A percentile compares a stretch with the other conserved stretches of the same genome.
Evolutionary conservation across 192 early-diverging fungal species (phyloP).

Genomic region (Borealophlyctis nickersoniae): DNA sequence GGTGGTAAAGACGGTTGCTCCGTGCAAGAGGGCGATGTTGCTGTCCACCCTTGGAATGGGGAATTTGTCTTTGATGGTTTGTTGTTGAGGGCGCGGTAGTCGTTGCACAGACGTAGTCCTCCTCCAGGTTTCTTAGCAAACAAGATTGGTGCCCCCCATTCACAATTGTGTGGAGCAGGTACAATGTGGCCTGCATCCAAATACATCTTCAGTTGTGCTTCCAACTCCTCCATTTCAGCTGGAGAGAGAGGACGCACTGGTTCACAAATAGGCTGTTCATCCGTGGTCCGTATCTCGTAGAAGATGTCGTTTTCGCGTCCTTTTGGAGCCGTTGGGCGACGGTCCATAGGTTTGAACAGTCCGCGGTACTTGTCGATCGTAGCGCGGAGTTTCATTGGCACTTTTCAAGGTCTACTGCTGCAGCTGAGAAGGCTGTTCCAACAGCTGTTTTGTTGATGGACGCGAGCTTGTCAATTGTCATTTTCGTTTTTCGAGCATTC

Average conservation of each 20-base stretch:
- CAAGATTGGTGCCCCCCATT: conserved; percentile 29
- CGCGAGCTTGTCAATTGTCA: too few relatives aligned
- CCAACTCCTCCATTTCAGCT: neutral
- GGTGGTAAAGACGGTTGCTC: conserved; percentile 22
- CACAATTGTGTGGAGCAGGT: neutral
- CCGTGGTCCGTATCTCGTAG: too few relatives aligned
- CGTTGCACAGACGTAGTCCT: conserved; percentile 20
- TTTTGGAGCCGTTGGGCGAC: too few relatives aligned
- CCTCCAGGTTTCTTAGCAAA: conserved; percentile 42
- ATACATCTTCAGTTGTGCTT: neutral
- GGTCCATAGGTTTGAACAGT: too few relatives aligned
- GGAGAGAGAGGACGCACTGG: neutral
- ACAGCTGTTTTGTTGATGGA: too few relatives aligned
- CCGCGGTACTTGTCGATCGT: too few relatives aligned
- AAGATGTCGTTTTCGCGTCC: too few relatives aligned
- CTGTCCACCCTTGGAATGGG: conserved; percentile 39
- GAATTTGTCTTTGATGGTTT: conserved; percentile 36
- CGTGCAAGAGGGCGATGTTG: conserved; percentile 14
- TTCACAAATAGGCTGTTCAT: neutral
- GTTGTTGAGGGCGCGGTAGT: conserved; percentile 41
- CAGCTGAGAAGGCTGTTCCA: too few relatives aligned
- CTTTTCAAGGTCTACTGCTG: too few relatives aligned
- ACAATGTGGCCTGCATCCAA: neutral
- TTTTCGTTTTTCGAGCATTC: too few relatives aligned
- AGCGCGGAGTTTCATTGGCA: too few relatives aligned